Conservation (phyloP, 805 yeast genomes). For the Kluyveromyces siamensis region DNA sequence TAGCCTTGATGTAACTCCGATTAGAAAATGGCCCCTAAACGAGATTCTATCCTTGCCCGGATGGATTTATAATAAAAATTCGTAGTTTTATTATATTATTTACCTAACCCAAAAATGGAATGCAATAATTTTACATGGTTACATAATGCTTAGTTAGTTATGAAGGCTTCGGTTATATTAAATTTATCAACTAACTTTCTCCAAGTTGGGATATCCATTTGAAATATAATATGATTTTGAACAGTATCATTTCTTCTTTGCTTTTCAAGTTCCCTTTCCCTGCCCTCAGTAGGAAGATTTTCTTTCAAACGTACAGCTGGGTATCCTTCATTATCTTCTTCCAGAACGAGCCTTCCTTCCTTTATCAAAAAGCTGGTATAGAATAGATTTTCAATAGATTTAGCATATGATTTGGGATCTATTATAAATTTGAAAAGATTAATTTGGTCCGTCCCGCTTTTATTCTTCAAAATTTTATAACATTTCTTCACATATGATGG, state of each 20-base stretch:
- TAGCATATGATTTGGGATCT: conserved; percentile 69
- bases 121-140: background rate
- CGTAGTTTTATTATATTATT: background rate
- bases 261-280: conserved; percentile 16
- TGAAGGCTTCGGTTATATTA: conserved; percentile 46
- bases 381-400: conserved; percentile 77
- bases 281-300: conserved; percentile 19
- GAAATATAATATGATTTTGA: conserved; percentile 61
- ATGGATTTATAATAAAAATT: conserved; percentile 30
- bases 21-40: conserved; percentile 74
- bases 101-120: background rate
- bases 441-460: conserved; percentile 33
- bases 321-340: conserved; percentile 40
- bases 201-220: conserved; percentile 65
- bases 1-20: conserved; percentile 49
- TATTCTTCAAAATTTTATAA: conserved; percentile 32
- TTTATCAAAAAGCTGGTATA: conserved; percentile 71
- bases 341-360: conserved; percentile 56
- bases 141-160: conserved; percentile 11
- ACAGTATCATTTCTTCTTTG: conserved; percentile 21
- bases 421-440: conserved; percentile 59
- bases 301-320: conserved; percentile 33
- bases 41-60: conserved; percentile 42
- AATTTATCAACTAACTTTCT: conserved; percentile 41
- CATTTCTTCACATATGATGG: conserved; percentile 53